A percentile compares a stretch with the other conserved stretches of the same genome.
Evolutionary conservation across 345 rosid genomes (phyloP).

Genomic region (Barbarea vulgaris): DNA sequence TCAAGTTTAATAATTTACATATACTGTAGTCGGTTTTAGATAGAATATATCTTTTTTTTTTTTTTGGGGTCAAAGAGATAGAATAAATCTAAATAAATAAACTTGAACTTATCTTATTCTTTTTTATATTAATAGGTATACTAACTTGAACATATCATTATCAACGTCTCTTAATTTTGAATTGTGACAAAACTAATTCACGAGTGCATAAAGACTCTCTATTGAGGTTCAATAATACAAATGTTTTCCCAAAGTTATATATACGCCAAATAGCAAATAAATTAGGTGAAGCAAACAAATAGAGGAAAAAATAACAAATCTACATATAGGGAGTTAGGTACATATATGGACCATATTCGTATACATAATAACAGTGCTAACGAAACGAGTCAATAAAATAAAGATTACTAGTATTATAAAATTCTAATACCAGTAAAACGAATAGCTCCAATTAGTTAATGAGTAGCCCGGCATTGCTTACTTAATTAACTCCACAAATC

Average conservation of each 20-base stretch:
- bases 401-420: neutral
- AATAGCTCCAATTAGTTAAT: conserved; percentile 29
- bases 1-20: too few species aligned
- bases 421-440: neutral
- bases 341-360: conserved; percentile 22
- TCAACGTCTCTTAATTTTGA: too few species aligned
- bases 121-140: too few species aligned
- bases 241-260: neutral
- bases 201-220: neutral
- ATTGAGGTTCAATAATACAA: neutral
- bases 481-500: conserved; percentile 1
- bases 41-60: too few species aligned
- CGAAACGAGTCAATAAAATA: neutral
- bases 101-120: too few species aligned
- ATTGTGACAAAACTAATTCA: neutral
- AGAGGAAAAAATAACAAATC: conserved; percentile 3
- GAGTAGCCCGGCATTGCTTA: conserved; percentile 33
- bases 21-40: too few species aligned
- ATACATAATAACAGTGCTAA: neutral
- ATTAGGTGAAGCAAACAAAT: neutral
- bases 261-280: neutral
- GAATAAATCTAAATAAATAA: too few species aligned
- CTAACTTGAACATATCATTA: too few species aligned
- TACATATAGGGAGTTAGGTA: conserved; percentile 34
- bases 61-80: too few species aligned